phyloP scores from a whole-genome alignment of 805 yeast species.

The Kurtzmaniella cleridarum region DNA sequence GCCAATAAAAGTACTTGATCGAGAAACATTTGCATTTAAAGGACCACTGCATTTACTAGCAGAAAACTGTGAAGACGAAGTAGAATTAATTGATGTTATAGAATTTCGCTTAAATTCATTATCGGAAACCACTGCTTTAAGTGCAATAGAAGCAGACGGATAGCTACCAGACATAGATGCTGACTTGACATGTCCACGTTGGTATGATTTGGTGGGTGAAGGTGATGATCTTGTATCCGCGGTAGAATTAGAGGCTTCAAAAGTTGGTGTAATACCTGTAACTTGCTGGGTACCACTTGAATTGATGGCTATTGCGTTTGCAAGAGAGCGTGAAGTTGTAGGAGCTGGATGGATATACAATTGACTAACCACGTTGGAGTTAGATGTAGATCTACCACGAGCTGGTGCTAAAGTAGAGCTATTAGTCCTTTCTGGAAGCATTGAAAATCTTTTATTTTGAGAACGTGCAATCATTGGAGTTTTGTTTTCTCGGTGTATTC shows the following conservation, averaged over 20 bases:
- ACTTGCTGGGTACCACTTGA: conserved; percentile 2
- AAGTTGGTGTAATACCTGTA: conserved; percentile 2
- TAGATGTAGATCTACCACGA: conserved; percentile 30
- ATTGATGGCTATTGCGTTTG: conserved; percentile 49
- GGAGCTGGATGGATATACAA: conserved; percentile 59
- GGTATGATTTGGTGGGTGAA: conserved; percentile 15
- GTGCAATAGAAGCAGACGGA: conserved; percentile 54
- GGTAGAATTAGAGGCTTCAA: background rate
- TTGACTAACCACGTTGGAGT: conserved; percentile 17
- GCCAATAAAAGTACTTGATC: conserved; percentile 26
- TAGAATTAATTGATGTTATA: conserved; percentile 11
- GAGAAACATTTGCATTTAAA: conserved; percentile 9
- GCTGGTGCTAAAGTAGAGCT: conserved; percentile 29
- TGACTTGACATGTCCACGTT: conserved; percentile 28
- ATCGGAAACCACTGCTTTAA: conserved; percentile 71
- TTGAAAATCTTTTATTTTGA: conserved; percentile 38
- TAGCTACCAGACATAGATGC: conserved; percentile 25
- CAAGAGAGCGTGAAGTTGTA: conserved; percentile 55
- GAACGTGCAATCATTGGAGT: conserved; percentile 8
- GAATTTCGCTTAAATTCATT: conserved; percentile 24
- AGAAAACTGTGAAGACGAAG: conserved; percentile 7
- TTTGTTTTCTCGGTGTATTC: conserved; percentile 32
- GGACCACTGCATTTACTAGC: conserved; percentile 7
- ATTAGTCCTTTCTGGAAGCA: conserved; percentile 37
- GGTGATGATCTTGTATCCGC: conserved; percentile 8